Percentiles rank a stretch among this genome's conserved stretches.
Evolutionary conservation across 1,284 basidiomycete species (phyloP).

Genomic region (Microbotryum silenes-acaulis): DNA sequence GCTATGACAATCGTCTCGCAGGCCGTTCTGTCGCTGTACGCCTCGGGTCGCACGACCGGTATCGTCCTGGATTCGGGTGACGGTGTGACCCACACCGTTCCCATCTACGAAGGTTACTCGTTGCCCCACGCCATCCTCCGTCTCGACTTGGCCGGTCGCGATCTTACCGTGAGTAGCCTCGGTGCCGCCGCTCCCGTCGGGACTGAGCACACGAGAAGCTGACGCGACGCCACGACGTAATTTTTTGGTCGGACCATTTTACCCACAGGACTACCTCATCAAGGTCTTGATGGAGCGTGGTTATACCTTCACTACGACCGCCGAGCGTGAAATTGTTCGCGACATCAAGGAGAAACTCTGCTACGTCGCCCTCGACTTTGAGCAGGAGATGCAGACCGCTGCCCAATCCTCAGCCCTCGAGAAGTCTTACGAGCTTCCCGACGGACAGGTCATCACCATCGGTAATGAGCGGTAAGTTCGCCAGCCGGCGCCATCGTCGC

Average conservation of each 20-base stretch:
- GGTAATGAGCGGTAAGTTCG: slow-evolving; percentile 72
- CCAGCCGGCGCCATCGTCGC: no score
- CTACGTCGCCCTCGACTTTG: slow-evolving; percentile 94
- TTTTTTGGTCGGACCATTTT: not conserved
- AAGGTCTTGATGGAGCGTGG: slow-evolving; percentile 92
- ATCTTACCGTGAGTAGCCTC: slow-evolving; percentile 57
- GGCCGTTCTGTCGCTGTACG: slow-evolving; percentile 83
- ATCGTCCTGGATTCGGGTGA: slow-evolving; percentile 91
- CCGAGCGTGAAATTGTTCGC: slow-evolving; percentile 77
- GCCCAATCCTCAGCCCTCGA: slow-evolving; percentile 84
- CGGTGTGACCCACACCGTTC: slow-evolving; percentile 87
- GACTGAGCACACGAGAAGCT: not conserved
- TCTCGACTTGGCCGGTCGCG: slow-evolving; percentile 90
- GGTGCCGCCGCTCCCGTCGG: no score
- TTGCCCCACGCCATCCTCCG: slow-evolving; percentile 90
- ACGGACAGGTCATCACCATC: slow-evolving; percentile 93
- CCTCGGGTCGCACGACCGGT: slow-evolving; percentile 85
- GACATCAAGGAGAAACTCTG: slow-evolving; percentile 99
- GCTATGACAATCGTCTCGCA: no score
- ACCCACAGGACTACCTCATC: slow-evolving; percentile 59
- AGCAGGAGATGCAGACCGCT: slow-evolving; percentile 89
- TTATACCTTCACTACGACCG: slow-evolving; percentile 74
- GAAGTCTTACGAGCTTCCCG: slow-evolving; percentile 93
- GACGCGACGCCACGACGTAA: not conserved
- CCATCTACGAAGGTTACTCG: slow-evolving; percentile 93